phyloP scores from a whole-genome alignment of 2,329 filamentous ascomycete species.

The Verticillium zaregamsianum region DNA sequence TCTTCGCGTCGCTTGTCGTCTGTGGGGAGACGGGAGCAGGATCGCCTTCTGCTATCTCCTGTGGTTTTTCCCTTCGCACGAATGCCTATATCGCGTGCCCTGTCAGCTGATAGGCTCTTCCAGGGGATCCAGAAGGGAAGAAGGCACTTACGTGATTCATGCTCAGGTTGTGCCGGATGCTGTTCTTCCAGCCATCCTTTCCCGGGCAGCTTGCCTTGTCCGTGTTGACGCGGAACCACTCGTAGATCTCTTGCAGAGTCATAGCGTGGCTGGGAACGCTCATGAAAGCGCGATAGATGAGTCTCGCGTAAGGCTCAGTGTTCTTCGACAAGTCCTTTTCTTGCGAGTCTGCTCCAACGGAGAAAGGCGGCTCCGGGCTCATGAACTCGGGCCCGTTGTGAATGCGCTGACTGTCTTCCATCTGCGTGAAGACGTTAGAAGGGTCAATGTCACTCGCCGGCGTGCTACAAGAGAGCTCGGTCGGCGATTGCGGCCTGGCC shows the following conservation, averaged over 20 bases:
- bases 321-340: background rate
- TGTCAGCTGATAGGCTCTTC: background rate
- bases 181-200: conserved; percentile 84
- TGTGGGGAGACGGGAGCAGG: conserved; percentile 29
- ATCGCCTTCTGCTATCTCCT: conserved; percentile 28
- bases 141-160: conserved; percentile 75
- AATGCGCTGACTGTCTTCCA: background rate
- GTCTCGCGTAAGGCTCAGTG: conserved; percentile 72
- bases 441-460: background rate
- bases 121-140: background rate
- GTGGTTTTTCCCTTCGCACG: conserved; percentile 36
- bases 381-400: background rate
- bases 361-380: background rate
- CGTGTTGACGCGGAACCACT: conserved; percentile 83
- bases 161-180: conserved; percentile 89
- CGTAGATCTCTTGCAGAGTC: conserved; percentile 81
- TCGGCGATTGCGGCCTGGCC: background rate
- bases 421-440: background rate
- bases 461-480: background rate
- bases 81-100: conserved; percentile 27
- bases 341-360: background rate
- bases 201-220: conserved; percentile 61
- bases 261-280: conserved; percentile 63
- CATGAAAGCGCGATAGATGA: conserved; percentile 74
- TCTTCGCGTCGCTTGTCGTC: conserved; percentile 46